Percentiles rank a stretch among this genome's conserved stretches.
Evolutionary conservation across 257 asterid species (phyloP).

Genomic region (Lavandula angustifolia): DNA sequence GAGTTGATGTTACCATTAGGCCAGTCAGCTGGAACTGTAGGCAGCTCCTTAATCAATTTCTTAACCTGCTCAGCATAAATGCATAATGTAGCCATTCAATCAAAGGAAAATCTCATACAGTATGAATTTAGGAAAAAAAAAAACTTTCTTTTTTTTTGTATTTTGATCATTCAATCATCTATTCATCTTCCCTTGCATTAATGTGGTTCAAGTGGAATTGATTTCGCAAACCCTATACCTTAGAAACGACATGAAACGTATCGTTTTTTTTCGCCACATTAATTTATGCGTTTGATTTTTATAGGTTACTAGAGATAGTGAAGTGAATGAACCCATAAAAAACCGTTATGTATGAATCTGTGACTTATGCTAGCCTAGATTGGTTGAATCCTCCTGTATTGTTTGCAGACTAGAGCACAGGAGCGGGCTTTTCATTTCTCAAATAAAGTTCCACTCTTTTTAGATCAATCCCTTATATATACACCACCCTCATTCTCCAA

Average conservation of each 20-base stretch:
- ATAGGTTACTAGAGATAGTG: no score
- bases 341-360: no score
- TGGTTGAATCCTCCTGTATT: no score
- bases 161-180: conserved; percentile 20
- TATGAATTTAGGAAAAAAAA: conserved; percentile 21
- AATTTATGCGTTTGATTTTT: no score
- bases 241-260: conserved; percentile 91
- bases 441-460: conserved; percentile 5
- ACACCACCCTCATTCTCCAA: no score
- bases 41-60: conserved; percentile 86
- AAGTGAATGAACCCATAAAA: no score
- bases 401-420: no score
- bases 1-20: conserved; percentile 47
- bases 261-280: no score
- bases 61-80: conserved; percentile 83
- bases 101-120: no score
- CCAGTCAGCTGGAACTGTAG: conserved; percentile 77
- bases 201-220: background rate
- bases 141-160: conserved; percentile 5
- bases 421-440: background rate
- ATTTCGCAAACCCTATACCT: conserved; percentile 45
- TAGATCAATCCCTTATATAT: background rate
- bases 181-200: no score
- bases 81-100: conserved; percentile 18
- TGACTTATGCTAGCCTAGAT: no score